Percentiles rank a stretch among this genome's conserved stretches.
phyloP scores from a whole-genome alignment of 129 eudicot genomes.

The Glebionis coronaria region DNA sequence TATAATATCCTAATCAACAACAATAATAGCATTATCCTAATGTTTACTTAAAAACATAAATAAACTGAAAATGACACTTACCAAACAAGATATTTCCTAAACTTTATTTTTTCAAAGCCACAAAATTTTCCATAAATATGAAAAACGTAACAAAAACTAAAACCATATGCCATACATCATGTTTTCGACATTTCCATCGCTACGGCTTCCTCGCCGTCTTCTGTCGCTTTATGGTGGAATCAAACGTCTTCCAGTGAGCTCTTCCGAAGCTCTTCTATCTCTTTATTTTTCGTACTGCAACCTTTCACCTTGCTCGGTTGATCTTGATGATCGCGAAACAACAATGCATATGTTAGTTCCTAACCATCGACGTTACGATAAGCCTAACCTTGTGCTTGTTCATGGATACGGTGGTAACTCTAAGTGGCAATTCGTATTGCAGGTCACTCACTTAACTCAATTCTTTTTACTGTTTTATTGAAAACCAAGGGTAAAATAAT shows the following conservation, averaged over 20 bases:
- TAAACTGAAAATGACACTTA: background rate
- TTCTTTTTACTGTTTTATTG: too few relatives aligned
- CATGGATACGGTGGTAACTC: constrained; percentile 77
- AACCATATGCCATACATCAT: background rate
- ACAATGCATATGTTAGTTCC: constrained; percentile 60
- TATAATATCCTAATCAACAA: background rate
- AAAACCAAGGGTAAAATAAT: too few relatives aligned
- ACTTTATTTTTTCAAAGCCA: background rate
- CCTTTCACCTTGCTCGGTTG: constrained; percentile 51
- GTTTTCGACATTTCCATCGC: constrained; percentile 13
- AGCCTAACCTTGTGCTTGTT: constrained; percentile 56
- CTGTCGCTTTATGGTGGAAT: constrained; percentile 26
- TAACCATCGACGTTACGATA: constrained; percentile 35
- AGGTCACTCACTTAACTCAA: background rate
- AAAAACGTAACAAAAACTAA: background rate
- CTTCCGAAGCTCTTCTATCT: constrained; percentile 37
- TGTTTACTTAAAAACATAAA: background rate
- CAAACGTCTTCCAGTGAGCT: constrained; percentile 35
- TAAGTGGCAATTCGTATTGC: constrained; percentile 55
- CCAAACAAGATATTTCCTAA: background rate
- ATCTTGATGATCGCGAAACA: constrained; percentile 52
- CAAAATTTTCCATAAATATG: background rate
- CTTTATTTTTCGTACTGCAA: constrained; percentile 38
- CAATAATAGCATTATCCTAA: background rate
- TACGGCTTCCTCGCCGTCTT: constrained; percentile 26